These are phyloP conservation scores for Penicillium psychrosexuale DNA, from an alignment of 2,329 filamentous ascomycete genomes.

Conservation along the genomic window DNA sequence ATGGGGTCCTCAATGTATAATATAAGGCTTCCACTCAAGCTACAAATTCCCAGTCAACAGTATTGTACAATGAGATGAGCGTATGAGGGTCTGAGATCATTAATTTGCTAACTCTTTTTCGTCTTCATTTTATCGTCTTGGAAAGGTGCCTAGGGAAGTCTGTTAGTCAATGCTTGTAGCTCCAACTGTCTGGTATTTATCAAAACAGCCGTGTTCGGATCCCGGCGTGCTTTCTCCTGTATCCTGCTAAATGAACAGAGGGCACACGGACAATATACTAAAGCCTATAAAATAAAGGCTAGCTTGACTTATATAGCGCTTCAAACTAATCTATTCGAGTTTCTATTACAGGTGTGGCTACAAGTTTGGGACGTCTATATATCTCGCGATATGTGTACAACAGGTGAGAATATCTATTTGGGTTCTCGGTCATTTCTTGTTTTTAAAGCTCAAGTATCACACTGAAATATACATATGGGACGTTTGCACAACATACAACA, in stretches of 20 bases:
- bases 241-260: no score
- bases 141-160: not conserved
- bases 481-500: no score
- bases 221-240: no score
- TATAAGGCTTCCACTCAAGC: not conserved
- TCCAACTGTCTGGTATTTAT: not conserved
- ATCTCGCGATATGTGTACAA: no score
- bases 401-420: no score
- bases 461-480: not conserved
- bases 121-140: no score
- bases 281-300: not conserved
- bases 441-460: not conserved
- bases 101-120: not conserved
- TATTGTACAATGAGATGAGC: not conserved
- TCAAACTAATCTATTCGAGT: not conserved
- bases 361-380: not conserved
- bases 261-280: no score
- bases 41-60: not conserved
- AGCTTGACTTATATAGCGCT: not conserved
- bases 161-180: not conserved
- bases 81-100: not conserved
- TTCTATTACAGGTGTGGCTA: not conserved
- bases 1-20: not conserved
- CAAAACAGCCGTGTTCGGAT: not conserved
- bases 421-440: not conserved